A percentile compares a stretch with the other conserved stretches of the same genome.
phyloP scores from a whole-genome alignment of 768 basidiomycete species.

The Agrocybe chaxingu region DNA sequence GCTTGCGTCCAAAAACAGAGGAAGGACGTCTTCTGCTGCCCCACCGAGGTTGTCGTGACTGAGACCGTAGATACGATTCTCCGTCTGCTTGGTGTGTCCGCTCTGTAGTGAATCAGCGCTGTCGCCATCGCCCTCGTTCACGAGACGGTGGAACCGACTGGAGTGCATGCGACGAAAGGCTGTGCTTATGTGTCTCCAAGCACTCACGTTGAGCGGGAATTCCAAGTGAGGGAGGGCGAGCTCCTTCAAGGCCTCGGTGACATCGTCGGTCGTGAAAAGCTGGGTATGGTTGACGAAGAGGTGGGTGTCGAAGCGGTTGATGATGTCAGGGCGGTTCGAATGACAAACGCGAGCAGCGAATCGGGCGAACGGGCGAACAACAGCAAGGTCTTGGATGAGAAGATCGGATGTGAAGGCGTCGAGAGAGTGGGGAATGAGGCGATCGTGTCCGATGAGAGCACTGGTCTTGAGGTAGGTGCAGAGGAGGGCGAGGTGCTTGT shows the following conservation, averaged over 20 bases:
- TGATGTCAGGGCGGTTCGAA: neutral
- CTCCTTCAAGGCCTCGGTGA: neutral
- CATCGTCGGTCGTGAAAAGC: slow-evolving; percentile 4
- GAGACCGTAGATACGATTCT: slow-evolving; percentile 26
- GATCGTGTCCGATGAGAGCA: slow-evolving; percentile 12
- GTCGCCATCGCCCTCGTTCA: slow-evolving; percentile 7
- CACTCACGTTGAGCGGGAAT: neutral
- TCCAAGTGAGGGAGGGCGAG: neutral
- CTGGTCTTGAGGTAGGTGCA: slow-evolving; percentile 16
- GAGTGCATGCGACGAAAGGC: slow-evolving; percentile 17
- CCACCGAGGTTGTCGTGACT: slow-evolving; percentile 20
- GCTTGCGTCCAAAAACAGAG: slow-evolving; percentile 21
- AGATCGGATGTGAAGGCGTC: slow-evolving; percentile 21
- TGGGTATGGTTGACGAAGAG: slow-evolving; percentile 10
- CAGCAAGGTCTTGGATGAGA: slow-evolving; percentile 21
- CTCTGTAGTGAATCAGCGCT: slow-evolving; percentile 20
- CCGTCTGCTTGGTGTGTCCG: slow-evolving; percentile 19
- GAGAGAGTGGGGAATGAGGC: slow-evolving; percentile 23
- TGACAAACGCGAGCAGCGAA: slow-evolving; percentile 1
- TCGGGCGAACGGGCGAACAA: slow-evolving; percentile 14
- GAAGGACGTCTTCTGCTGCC: slow-evolving; percentile 21
- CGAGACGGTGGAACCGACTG: neutral
- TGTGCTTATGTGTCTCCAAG: slow-evolving; percentile 20
- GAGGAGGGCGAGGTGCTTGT: slow-evolving; percentile 11
- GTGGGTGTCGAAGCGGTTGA: slow-evolving; percentile 1